Percentiles rank a stretch among this genome's conserved stretches.
Evolutionary conservation across 2,329 filamentous ascomycete genomes (phyloP).

Genomic region (Exophiala oligosperma): DNA sequence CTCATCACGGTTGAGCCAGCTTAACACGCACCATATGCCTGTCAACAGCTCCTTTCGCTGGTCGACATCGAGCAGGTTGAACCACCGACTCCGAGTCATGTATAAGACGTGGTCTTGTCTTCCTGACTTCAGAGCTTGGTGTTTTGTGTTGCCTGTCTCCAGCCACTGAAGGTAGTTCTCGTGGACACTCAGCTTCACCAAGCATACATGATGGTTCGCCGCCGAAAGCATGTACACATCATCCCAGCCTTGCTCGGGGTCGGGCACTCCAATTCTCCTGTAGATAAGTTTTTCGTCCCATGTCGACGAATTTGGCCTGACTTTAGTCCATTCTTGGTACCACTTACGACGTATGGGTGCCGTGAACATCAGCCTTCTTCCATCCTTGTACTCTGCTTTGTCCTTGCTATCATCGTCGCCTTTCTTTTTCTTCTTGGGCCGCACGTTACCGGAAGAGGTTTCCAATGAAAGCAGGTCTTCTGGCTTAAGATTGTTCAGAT

Average conservation of each 20-base stretch:
- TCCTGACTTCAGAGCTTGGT: background rate
- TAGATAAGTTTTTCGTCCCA: slow-evolving; percentile 30
- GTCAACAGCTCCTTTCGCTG: slow-evolving; percentile 58
- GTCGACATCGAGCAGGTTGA: slow-evolving; percentile 55
- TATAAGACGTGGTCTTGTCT: slow-evolving; percentile 43
- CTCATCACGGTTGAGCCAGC: slow-evolving; percentile 48
- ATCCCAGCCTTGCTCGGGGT: slow-evolving; percentile 19
- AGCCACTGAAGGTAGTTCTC: slow-evolving; percentile 57
- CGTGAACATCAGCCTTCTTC: slow-evolving; percentile 25
- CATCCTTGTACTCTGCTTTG: slow-evolving; percentile 26
- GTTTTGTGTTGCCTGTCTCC: slow-evolving; percentile 41
- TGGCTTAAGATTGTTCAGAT: slow-evolving; percentile 22
- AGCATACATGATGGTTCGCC: slow-evolving; percentile 59
- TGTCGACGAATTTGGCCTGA: slow-evolving; percentile 22
- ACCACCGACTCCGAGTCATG: slow-evolving; percentile 59
- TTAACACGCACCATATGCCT: slow-evolving; percentile 59
- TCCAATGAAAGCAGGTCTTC: slow-evolving; percentile 26
- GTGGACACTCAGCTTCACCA: slow-evolving; percentile 60
- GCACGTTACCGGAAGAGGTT: slow-evolving; percentile 19
- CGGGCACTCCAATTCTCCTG: slow-evolving; percentile 22
- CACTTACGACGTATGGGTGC: slow-evolving; percentile 27
- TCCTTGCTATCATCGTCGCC: slow-evolving; percentile 11
- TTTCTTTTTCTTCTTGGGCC: slow-evolving; percentile 34
- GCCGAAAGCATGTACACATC: slow-evolving; percentile 22
- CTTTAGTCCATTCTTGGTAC: slow-evolving; percentile 28